phyloP scores from a whole-genome alignment of 345 rosid species.

The Arabis alpina region DNA sequence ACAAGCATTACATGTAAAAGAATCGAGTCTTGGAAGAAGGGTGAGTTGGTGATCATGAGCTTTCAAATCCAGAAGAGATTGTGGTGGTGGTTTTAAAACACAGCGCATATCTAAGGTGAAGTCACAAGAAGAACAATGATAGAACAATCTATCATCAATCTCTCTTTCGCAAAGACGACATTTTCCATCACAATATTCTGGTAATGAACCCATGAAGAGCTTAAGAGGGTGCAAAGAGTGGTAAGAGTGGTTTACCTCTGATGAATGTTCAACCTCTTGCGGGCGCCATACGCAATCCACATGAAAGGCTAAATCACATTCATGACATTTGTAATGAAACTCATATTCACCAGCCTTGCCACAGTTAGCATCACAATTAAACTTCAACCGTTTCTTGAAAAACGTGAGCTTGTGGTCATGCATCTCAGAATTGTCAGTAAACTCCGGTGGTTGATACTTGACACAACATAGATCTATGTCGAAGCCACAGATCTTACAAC shows the following conservation, averaged over 20 bases:
- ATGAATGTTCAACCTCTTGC: background rate
- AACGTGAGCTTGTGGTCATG: slow-evolving; percentile 5
- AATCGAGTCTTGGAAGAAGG: too few relatives aligned
- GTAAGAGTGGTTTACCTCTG: too few relatives aligned
- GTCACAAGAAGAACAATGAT: too few relatives aligned
- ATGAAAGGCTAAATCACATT: background rate
- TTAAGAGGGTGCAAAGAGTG: too few relatives aligned
- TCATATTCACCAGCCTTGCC: background rate
- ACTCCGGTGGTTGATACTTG: background rate
- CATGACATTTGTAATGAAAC: background rate
- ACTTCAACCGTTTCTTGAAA: too few relatives aligned
- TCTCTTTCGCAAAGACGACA: background rate
- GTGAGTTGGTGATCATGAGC: too few relatives aligned
- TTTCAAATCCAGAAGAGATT: too few relatives aligned
- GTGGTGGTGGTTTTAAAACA: too few relatives aligned
- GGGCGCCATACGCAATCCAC: background rate
- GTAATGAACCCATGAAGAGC: background rate
- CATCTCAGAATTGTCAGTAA: background rate
- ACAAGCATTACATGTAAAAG: too few relatives aligned
- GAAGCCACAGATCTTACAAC: background rate
- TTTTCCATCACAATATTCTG: background rate
- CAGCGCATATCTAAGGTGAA: too few relatives aligned
- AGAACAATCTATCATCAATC: too few relatives aligned
- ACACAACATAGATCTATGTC: background rate
- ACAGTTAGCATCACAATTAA: slow-evolving; percentile 11